phyloP scores from a whole-genome alignment of 768 basidiomycete species.

The Suillus brevipes region DNA sequence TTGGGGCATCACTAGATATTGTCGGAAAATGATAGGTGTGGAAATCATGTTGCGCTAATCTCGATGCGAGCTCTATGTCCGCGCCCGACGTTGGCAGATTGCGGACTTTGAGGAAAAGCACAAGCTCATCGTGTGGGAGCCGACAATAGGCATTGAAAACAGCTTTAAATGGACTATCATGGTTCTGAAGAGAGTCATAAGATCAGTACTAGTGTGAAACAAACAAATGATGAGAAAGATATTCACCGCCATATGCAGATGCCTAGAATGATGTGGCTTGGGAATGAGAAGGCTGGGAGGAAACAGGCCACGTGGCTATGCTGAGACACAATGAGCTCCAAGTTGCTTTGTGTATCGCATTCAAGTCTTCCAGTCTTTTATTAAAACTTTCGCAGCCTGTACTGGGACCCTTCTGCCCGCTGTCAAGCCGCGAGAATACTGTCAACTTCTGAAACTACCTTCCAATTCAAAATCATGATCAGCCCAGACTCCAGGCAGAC shows the following conservation, averaged over 20 bases:
- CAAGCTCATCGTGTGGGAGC: conserved; percentile 64
- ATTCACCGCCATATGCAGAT: conserved; percentile 43
- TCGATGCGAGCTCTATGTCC: conserved; percentile 62
- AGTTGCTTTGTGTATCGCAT: not conserved
- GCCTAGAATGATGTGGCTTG: conserved; percentile 4
- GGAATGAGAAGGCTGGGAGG: conserved; percentile 7
- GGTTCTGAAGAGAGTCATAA: conserved; percentile 15
- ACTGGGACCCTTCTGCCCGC: not conserved
- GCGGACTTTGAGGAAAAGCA: conserved; percentile 74
- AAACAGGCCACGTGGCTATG: conserved; percentile 1
- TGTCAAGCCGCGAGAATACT: not conserved
- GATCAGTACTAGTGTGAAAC: conserved; percentile 33
- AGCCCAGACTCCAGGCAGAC: not conserved
- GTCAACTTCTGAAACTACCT: not conserved
- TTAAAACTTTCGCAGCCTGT: not conserved
- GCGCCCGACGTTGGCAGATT: conserved; percentile 66
- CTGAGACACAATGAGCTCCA: not conserved
- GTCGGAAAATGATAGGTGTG: conserved; percentile 64
- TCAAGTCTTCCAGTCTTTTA: not conserved
- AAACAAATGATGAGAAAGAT: conserved; percentile 8
- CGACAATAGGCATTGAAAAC: conserved; percentile 71
- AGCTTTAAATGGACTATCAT: conserved; percentile 37
- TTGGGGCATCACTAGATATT: conserved; percentile 30
- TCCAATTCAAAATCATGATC: not conserved
- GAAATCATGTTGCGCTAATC: conserved; percentile 74